phyloP scores from a whole-genome alignment of 2,329 filamentous ascomycete species.

The Sclerotinia sclerotiorum region DNA sequence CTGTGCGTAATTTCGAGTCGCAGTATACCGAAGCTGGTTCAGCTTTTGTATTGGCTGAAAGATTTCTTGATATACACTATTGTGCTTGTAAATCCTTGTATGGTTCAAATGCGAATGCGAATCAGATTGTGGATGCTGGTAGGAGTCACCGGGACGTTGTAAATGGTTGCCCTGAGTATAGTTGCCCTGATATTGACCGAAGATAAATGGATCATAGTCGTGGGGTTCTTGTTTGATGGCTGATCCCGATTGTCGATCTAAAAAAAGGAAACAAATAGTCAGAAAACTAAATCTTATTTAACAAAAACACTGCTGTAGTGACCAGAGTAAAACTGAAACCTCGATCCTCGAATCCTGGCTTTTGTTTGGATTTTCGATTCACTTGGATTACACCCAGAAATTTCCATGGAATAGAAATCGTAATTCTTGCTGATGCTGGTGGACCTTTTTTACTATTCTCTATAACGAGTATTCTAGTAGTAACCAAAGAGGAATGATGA shows the following conservation, averaged over 20 bases:
- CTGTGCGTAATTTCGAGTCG: not conserved
- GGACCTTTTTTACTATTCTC: not conserved
- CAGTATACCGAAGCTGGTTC: not conserved
- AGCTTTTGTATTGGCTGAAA: slow-evolving; percentile 14
- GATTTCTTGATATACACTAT: not conserved
- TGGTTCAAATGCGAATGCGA: slow-evolving; percentile 9
- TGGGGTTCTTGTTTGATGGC: slow-evolving; percentile 21
- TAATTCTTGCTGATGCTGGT: slow-evolving; percentile 3
- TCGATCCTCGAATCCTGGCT: not conserved
- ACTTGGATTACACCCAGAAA: not conserved
- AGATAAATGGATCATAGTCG: slow-evolving; percentile 8
- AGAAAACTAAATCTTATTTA: not conserved
- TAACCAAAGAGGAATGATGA: not conserved
- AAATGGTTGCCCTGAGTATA: not conserved
- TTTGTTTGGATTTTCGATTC: not conserved
- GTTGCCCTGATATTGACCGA: slow-evolving; percentile 12
- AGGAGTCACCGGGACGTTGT: slow-evolving; percentile 10
- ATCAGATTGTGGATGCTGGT: slow-evolving; percentile 1
- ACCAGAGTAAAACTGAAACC: not conserved
- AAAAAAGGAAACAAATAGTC: not conserved
- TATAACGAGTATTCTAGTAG: not conserved
- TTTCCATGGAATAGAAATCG: not conserved
- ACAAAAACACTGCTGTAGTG: not conserved
- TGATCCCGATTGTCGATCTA: slow-evolving; percentile 13
- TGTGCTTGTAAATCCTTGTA: slow-evolving; percentile 9